A percentile compares a stretch with the other conserved stretches of the same genome.
Conservation (phyloP, 2,329 filamentous ascomycete species). For the Fusarium annulatum region DNA sequence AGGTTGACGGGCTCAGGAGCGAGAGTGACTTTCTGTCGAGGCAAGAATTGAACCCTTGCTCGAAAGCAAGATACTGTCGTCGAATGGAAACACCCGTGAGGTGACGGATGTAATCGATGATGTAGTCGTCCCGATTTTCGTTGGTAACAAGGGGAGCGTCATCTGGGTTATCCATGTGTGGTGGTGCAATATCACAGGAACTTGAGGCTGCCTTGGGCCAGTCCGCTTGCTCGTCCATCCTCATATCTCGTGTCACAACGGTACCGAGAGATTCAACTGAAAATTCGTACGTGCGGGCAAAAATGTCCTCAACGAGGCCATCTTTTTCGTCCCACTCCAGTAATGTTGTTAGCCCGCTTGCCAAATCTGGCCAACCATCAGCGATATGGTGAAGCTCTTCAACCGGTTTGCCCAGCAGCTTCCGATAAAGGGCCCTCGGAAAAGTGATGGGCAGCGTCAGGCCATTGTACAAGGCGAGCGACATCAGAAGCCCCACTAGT, state of each 20-base stretch:
- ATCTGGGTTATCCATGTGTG: conserved; percentile 49
- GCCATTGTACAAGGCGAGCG: conserved; percentile 91
- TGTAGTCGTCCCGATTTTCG: conserved; percentile 80
- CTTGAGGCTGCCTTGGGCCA: conserved; percentile 66
- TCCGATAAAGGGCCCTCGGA: conserved; percentile 84
- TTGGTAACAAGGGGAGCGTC: conserved; percentile 82
- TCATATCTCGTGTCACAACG: conserved; percentile 69
- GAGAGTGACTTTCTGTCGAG: conserved; percentile 76
- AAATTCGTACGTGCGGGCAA: conserved; percentile 88
- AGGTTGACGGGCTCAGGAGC: conserved; percentile 75
- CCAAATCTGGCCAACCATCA: conserved; percentile 88
- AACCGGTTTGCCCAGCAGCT: conserved; percentile 76
- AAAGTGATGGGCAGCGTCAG: conserved; percentile 91
- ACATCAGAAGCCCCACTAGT: conserved; percentile 86
- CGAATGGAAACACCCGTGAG: conserved; percentile 81
- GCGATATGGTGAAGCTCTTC: conserved; percentile 79
- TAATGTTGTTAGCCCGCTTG: conserved; percentile 77
- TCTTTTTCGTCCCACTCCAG: conserved; percentile 80
- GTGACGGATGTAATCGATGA: conserved; percentile 86
- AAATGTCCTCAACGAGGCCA: conserved; percentile 82
- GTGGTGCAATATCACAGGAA: conserved; percentile 36
- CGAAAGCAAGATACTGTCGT: conserved; percentile 83
- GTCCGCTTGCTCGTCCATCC: conserved; percentile 44
- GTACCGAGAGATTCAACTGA: conserved; percentile 71
- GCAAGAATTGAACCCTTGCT: conserved; percentile 81